Evolutionary conservation across 2,329 filamentous ascomycete genomes (phyloP), one percentile per base, ranked within the genome.

Genomic region (Trichoderma semiorbis): DNA sequence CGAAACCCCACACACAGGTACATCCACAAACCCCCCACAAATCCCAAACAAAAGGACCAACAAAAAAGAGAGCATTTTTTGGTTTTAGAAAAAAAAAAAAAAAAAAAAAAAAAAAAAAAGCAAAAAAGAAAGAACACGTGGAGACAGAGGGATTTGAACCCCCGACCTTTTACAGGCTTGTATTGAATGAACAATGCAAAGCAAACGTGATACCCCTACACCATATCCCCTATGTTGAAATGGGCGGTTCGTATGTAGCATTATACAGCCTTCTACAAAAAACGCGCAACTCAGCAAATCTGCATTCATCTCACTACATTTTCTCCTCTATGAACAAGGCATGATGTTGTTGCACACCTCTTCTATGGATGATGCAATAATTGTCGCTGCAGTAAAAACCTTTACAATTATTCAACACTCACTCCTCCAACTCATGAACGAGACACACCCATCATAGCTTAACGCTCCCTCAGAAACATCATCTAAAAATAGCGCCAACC

Each of bases 131-230:
- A 58, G 5, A 28, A 57, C 58, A 65, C 60, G 61, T 72, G 70
- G 70, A 72, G 70, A 72, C 63, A 68, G 64, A 69, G 70, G 70
- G 70, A 72, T 72, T 72, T 72, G 70, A 72, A 72, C 70, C 70
- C 70, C 70, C 64, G 70, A 72, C 70, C 70, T 60, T 72, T 69
- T 69, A 64, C 70, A 72, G 69, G 62, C 61, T 66, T 69, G 39
- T 62, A 69, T 69, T 63, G 39, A 71, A 30, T 58, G 69, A 64
- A 71, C 47, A 64, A 71, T 72, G 70, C 70, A 72, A 72, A 72
- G 70, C 70, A 69, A 69, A 72, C 53, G 64, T 72, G 64, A 72
- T 72, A 69, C 70, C 70, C 70, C 70, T 72, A 72, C 64, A 72
- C 70, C 70, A 72, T 68, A 61, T n/a, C 50, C 66, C 66, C 66